phyloP scores from a whole-genome alignment of 495 filamentous ascomycete genomes.

The Penicillium longicatenatum region DNA sequence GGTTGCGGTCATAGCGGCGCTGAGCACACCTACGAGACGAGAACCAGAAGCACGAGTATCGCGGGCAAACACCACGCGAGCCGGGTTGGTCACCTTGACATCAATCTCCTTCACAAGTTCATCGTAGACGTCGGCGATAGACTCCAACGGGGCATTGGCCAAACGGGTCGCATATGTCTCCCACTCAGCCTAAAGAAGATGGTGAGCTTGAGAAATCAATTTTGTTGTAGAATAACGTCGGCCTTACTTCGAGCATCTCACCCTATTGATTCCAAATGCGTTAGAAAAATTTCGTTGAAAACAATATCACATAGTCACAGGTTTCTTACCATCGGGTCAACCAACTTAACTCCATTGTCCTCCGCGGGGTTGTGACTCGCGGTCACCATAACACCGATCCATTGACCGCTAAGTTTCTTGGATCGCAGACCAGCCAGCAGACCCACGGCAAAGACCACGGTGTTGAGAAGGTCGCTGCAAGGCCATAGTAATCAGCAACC shows the following conservation, averaged over 20 bases:
- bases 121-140: constrained; percentile 74
- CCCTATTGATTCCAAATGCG: constrained; percentile 51
- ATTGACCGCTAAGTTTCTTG: constrained; percentile 81
- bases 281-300: neutral
- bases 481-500: constrained; percentile 27
- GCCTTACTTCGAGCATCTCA: constrained; percentile 85
- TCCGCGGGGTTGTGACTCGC: constrained; percentile 96
- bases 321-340: constrained; percentile 81
- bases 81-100: constrained; percentile 68
- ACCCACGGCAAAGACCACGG: constrained; percentile 87
- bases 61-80: constrained; percentile 84
- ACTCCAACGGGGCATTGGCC: constrained; percentile 77
- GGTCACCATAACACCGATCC: constrained; percentile 98
- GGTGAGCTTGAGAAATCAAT: constrained; percentile 9
- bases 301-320: neutral
- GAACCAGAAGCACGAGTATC: constrained; percentile 93
- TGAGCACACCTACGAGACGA: constrained; percentile 73
- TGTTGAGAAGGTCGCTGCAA: constrained; percentile 67
- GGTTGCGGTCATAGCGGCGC: constrained; percentile 73
- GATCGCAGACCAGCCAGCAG: constrained; percentile 89
- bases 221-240: neutral
- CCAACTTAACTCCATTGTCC: constrained; percentile 98
- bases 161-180: constrained; percentile 83
- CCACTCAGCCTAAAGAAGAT: constrained; percentile 65
- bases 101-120: constrained; percentile 70